phyloP scores from a whole-genome alignment of 176 grass and related monocot genomes.

The Hyparrhenia diplandra region DNA sequence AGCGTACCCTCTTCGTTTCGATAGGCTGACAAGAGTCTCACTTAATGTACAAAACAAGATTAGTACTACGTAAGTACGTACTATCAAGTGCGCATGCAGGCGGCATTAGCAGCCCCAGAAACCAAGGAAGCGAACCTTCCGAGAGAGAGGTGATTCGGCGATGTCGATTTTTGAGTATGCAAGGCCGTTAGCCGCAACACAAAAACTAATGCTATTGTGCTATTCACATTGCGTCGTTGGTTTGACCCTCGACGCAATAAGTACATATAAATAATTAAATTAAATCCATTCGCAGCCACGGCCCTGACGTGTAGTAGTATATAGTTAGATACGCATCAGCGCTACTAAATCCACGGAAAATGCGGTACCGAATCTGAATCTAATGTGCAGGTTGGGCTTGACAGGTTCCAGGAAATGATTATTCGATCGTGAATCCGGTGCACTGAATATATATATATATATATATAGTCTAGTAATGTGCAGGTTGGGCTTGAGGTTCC shows the following conservation, averaged over 20 bases:
- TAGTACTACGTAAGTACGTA: too few species aligned
- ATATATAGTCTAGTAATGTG: too few species aligned
- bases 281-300: neutral
- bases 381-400: neutral
- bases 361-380: neutral
- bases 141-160: neutral
- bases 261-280: too few species aligned
- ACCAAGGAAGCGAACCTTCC: conserved; percentile 28
- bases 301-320: neutral
- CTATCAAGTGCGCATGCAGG: neutral
- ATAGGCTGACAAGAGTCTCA: neutral
- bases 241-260: conserved; percentile 12
- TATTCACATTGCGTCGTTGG: neutral
- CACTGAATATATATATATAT: too few species aligned
- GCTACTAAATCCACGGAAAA: neutral
- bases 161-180: conserved; percentile 1
- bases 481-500: too few species aligned
- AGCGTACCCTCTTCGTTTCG: neutral
- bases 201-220: neutral
- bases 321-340: neutral
- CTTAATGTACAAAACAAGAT: neutral
- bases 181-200: neutral
- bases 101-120: neutral
- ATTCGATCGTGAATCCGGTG: neutral
- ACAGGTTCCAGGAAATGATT: conserved; percentile 14